Conservation (phyloP, 1,284 basidiomycete species). For the Cutaneotrichosporon cyanovorans region DNA sequence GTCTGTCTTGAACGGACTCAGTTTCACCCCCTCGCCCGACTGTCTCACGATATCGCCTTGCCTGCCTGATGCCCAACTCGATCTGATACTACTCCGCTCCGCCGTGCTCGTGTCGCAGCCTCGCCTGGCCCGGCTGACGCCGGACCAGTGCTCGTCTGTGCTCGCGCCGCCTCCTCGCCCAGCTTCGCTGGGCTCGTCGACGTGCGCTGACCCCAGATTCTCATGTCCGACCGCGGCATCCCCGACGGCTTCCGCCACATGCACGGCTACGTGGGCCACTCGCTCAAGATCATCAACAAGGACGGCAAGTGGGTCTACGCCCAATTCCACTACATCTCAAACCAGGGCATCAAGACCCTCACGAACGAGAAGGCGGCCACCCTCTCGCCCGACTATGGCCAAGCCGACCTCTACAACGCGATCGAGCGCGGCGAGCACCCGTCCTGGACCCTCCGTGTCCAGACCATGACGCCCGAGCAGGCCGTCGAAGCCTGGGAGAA, state of each 20-base stretch:
- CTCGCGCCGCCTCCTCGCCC: too few species aligned
- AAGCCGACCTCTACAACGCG: conserved; percentile 61
- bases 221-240: conserved; percentile 69
- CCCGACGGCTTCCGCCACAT: conserved; percentile 62
- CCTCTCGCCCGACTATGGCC: conserved; percentile 70
- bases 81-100: too few species aligned
- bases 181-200: too few species aligned
- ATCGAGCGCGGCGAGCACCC: conserved; percentile 65
- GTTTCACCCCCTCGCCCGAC: too few species aligned
- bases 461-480: conserved; percentile 83
- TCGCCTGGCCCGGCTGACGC: too few species aligned
- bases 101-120: too few species aligned
- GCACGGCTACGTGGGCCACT: conserved; percentile 90
- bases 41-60: too few species aligned
- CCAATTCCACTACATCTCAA: conserved; percentile 68
- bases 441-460: conserved; percentile 45
- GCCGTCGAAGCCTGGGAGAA: conserved; percentile 70
- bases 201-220: conserved; percentile 21
- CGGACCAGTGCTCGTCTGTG: too few species aligned
- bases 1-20: too few species aligned
- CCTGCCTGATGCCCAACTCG: too few species aligned
- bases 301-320: conserved; percentile 74
- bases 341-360: conserved; percentile 64
- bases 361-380: conserved; percentile 43
- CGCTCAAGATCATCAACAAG: conserved; percentile 79